phyloP scores from a whole-genome alignment of 73 alveolate species.

The Blepharisma japonicum region DNA sequence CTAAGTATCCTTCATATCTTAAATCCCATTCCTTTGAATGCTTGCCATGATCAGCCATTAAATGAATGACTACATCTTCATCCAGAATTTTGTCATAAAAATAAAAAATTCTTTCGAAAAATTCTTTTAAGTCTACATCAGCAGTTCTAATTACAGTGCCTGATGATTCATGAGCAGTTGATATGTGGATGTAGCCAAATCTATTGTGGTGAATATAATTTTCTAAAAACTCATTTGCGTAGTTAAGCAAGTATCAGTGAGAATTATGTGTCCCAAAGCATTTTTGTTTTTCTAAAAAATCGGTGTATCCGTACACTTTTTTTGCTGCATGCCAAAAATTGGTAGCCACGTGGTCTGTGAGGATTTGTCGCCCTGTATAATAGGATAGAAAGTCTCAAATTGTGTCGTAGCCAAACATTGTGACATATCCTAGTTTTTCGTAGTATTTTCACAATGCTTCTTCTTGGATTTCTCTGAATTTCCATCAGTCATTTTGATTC shows the following conservation, averaged over 20 bases:
- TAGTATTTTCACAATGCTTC: not conserved
- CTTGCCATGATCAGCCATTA: conserved; percentile 15
- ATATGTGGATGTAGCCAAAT: not conserved
- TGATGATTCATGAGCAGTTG: conserved; percentile 20
- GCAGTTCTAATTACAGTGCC: conserved; percentile 21
- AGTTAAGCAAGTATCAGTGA: conserved; percentile 2
- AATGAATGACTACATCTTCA: not conserved
- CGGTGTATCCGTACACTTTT: not conserved
- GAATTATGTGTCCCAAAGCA: conserved; percentile 16
- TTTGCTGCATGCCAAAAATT: conserved; percentile 15
- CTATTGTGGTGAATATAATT: not conserved
- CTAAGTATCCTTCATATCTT: conserved; percentile 7
- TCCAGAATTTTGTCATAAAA: not conserved
- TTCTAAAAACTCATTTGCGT: not conserved
- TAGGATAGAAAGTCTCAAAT: conserved; percentile 13
- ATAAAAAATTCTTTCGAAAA: not conserved
- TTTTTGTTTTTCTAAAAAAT: not conserved
- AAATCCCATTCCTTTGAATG: conserved; percentile 22
- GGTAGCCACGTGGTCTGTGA: conserved; percentile 12
- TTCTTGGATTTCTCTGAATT: not conserved
- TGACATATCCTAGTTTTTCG: conserved; percentile 16
- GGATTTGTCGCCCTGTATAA: not conserved
- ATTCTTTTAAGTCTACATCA: not conserved
- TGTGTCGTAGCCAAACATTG: conserved; percentile 20
- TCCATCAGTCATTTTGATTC: not conserved